Percentiles rank a stretch among this genome's conserved stretches.
These are phyloP conservation scores for Backusella morwellensis DNA, from an alignment of 192 early-diverging fungal species.

Conservation along the genomic window DNA sequence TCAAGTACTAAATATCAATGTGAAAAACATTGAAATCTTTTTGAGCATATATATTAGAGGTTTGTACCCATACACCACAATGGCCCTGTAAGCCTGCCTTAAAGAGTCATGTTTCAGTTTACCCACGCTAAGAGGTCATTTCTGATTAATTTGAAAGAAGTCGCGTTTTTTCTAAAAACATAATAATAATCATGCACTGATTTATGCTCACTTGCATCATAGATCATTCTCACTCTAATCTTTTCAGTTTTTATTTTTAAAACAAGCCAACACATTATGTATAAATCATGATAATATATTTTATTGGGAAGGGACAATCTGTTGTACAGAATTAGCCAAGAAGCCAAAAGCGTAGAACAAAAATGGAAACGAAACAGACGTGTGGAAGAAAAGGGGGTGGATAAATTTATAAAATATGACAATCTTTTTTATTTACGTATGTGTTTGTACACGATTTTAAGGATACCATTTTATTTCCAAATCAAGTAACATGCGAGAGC, in stretches of 20 bases:
- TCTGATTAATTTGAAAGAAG: background rate
- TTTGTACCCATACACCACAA: background rate
- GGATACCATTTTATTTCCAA: background rate
- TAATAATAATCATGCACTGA: background rate
- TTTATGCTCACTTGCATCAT: background rate
- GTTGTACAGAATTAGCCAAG: background rate
- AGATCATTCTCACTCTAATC: background rate
- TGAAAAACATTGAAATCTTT: background rate
- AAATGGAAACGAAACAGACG: background rate
- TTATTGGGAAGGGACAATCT: background rate
- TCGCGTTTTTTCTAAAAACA: background rate
- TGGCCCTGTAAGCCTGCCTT: background rate
- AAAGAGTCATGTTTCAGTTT: background rate
- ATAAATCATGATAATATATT: background rate
- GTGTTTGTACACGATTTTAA: background rate
- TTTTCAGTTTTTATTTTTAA: background rate
- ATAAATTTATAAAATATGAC: background rate
- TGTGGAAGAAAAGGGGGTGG: background rate
- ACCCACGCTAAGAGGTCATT: background rate
- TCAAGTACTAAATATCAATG: background rate
- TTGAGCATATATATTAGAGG: background rate
- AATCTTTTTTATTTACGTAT: background rate
- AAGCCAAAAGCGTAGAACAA: background rate
- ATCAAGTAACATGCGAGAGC: background rate
- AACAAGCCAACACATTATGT: background rate